Evolutionary conservation across 495 filamentous ascomycete species (phyloP), one percentile per base, ranked within the genome.

Genomic region (Articulospora tetracladia): DNA sequence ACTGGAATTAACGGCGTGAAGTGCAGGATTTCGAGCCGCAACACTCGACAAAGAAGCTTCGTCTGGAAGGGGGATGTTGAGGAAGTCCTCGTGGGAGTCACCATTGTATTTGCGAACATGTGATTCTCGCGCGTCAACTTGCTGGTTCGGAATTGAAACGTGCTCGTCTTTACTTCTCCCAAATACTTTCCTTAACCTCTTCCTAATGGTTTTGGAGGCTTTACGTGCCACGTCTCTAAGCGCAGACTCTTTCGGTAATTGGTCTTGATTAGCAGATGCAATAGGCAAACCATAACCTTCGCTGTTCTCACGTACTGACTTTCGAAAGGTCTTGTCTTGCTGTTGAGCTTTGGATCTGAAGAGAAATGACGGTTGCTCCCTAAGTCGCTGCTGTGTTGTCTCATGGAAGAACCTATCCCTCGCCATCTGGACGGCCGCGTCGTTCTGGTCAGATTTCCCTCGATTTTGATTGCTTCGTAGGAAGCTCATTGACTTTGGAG

Each of bases 401-500:
- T 77, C 71, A 24, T 75, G 70, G 13, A 77, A 63, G 53, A 77
- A 84, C 36, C 79, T 75, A 47, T 71, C 73, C 41, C 76, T 74
- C 49, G 79, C 78, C 49, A 78, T 68, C 57, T 77, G 72, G 48
- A 80, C 73, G 10, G 78, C 80, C 19, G 69, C 72, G 66, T 83
- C 79, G 17, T 79, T 63, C 13, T 36, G 30, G 17, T 75, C 71
- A 7, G 28, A 57, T 58, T 1, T 66, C 54, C 2, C 49, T 26
- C 65, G 63, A 25, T 66, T 64, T 3, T 51, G 67, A 20, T 74
- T 71, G 20, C 74, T 69, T 27, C 76, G 74, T 22, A 87, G 70
- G 58, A 90, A 89, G 55, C 84, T 87, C 75, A 83, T 83, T 0
- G 88, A 88, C 25, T 80, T 85, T 0, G 76, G 76, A 13, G 74